Evolutionary conservation across 108 stramenopile genomes (phyloP).

Genomic region (Fistulifera pelliculosa): DNA sequence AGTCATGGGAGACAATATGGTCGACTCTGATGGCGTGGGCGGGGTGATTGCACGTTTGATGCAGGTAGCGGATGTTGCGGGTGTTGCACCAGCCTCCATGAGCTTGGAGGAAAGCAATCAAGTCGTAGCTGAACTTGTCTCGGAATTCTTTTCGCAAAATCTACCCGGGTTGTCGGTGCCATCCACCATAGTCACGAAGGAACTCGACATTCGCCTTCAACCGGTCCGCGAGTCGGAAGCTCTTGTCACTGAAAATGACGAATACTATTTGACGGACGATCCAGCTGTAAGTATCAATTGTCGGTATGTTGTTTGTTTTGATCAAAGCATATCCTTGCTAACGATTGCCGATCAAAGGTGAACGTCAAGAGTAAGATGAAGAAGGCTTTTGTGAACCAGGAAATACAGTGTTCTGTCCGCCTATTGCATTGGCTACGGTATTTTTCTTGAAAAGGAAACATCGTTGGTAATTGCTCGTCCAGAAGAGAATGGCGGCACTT

Average conservation of each 20-base stretch:
- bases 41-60: conserved; percentile 75
- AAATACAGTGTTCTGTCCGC: conserved; percentile 82
- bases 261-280: conserved; percentile 78
- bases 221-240: conserved; percentile 53
- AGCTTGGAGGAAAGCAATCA: conserved; percentile 29
- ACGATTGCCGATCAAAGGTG: too few relatives aligned
- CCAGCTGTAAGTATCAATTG: conserved; percentile 46
- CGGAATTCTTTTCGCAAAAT: conserved; percentile 35
- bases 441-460: conserved; percentile 41
- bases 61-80: conserved; percentile 74
- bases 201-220: conserved; percentile 38
- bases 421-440: conserved; percentile 59
- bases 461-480: conserved; percentile 53
- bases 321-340: too few relatives aligned
- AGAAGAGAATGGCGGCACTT: conserved; percentile 80
- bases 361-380: conserved; percentile 95
- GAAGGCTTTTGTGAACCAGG: conserved; percentile 98
- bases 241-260: conserved; percentile 76
- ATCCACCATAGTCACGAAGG: conserved; percentile 5
- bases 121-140: conserved; percentile 19
- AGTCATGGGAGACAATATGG: conserved; percentile 73
- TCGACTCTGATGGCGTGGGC: conserved; percentile 79
- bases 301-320: too few relatives aligned
- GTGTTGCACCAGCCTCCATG: conserved; percentile 57
- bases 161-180: conserved; percentile 33